Percentiles rank a stretch among this genome's conserved stretches.
These are phyloP conservation scores for Aspergillus sclerotialis DNA, from an alignment of 2,329 filamentous ascomycete species.

Conservation along the genomic window DNA sequence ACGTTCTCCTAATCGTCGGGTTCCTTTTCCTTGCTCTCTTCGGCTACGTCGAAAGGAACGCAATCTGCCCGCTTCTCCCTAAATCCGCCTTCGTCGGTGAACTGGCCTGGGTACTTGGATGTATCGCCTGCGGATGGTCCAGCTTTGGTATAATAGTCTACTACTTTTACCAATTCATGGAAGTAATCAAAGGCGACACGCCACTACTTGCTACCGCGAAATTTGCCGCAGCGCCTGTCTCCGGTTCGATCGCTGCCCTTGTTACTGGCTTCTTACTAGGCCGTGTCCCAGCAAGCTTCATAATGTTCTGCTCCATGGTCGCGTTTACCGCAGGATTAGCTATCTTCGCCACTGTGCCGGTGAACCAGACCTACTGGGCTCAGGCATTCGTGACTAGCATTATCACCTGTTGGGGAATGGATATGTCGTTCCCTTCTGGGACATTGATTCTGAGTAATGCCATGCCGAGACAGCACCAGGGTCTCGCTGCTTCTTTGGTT, in stretches of 20 bases:
- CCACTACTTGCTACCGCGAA: conserved; percentile 23
- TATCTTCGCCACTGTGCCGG: conserved; percentile 29
- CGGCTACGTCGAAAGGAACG: conserved; percentile 42
- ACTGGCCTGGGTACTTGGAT: conserved; percentile 49
- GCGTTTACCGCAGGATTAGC: conserved; percentile 25
- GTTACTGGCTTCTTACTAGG: conserved; percentile 27
- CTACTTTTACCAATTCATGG: conserved; percentile 47
- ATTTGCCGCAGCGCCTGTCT: conserved; percentile 18
- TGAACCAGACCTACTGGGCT: conserved; percentile 35
- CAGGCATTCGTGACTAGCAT: conserved; percentile 21
- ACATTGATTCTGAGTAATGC: conserved; percentile 55
- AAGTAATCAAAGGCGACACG: conserved; percentile 26
- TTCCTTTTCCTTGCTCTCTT: conserved; percentile 48
- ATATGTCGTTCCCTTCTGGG: conserved; percentile 59
- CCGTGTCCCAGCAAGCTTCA: conserved; percentile 20
- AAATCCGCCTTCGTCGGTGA: conserved; percentile 43
- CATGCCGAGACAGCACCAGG: conserved; percentile 42
- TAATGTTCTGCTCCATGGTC: conserved; percentile 25
- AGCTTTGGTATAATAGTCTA: conserved; percentile 49
- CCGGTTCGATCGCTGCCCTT: conserved; percentile 26
- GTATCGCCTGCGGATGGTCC: conserved; percentile 48
- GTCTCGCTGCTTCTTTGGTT: conserved; percentile 51
- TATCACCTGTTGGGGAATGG: conserved; percentile 32
- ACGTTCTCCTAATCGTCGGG: conserved; percentile 50
- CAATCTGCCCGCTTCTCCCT: conserved; percentile 49